Conservation (phyloP, 768 basidiomycete genomes). For the Leccinum obscurum region DNA sequence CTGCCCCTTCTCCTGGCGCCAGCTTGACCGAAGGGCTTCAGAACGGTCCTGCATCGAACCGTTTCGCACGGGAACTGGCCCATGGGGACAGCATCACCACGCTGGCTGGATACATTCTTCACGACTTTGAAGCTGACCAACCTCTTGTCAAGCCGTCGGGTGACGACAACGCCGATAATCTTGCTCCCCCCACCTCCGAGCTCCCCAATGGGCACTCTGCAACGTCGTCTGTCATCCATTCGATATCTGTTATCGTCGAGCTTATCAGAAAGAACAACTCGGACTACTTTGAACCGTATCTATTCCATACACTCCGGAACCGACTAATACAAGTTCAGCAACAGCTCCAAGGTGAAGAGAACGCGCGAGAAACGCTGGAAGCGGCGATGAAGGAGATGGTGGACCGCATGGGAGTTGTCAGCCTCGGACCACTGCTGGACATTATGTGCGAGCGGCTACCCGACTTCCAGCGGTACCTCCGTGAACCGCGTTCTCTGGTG, state of each 20-base stretch:
- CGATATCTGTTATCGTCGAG: conserved; percentile 88
- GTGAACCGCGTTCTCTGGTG: conserved; percentile 76
- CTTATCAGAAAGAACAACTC: conserved; percentile 97
- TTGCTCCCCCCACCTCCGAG: conserved; percentile 13
- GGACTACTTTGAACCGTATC: conserved; percentile 96
- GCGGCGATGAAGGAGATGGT: conserved; percentile 78
- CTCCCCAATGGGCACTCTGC: conserved; percentile 48
- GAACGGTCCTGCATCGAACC: conserved; percentile 76
- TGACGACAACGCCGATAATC: conserved; percentile 16
- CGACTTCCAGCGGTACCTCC: conserved; percentile 68
- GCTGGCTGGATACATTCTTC: conserved; percentile 74
- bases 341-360: conserved; percentile 53
- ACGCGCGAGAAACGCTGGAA: conserved; percentile 67
- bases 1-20: conserved; percentile 80
- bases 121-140: conserved; percentile 46
- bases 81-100: conserved; percentile 66
- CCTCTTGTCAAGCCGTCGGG: conserved; percentile 21
- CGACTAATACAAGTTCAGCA: conserved; percentile 87
- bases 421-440: conserved; percentile 80
- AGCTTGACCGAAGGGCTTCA: conserved; percentile 69
- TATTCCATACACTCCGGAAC: conserved; percentile 92
- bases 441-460: conserved; percentile 68
- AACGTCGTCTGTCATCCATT: conserved; percentile 80
- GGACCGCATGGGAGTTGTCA: conserved; percentile 85
- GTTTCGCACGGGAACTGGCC: conserved; percentile 87